Conservation (phyloP, 2,329 filamentous ascomycete species). For the Verticillium longisporum region DNA sequence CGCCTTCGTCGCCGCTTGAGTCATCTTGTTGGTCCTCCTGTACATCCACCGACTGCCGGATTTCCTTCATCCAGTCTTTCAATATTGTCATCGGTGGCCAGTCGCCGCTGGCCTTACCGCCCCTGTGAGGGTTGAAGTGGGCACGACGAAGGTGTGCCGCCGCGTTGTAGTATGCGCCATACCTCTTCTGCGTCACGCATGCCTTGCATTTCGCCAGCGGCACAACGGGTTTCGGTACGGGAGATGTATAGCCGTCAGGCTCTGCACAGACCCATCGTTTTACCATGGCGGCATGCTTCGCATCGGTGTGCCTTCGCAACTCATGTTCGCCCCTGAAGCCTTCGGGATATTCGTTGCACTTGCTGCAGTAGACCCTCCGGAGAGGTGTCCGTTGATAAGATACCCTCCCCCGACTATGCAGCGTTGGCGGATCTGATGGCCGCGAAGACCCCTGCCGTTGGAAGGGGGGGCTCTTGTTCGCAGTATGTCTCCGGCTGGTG, state of each 20-base stretch:
- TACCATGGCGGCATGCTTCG: slow-evolving; percentile 48
- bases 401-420: slow-evolving; percentile 27
- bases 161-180: slow-evolving; percentile 53
- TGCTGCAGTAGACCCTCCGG: slow-evolving; percentile 66
- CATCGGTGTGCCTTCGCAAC: slow-evolving; percentile 59
- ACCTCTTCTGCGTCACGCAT: slow-evolving; percentile 48
- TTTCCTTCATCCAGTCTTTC: slow-evolving; percentile 56
- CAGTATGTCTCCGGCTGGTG: slow-evolving; percentile 34
- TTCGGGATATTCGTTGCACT: slow-evolving; percentile 75
- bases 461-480: slow-evolving; percentile 38
- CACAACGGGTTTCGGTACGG: slow-evolving; percentile 40
- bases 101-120: slow-evolving; percentile 50
- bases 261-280: slow-evolving; percentile 52
- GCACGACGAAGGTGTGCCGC: slow-evolving; percentile 51
- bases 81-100: slow-evolving; percentile 52
- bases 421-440: slow-evolving; percentile 34
- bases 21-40: slow-evolving; percentile 38
- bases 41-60: slow-evolving; percentile 40
- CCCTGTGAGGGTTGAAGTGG: slow-evolving; percentile 49
- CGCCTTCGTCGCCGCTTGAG: slow-evolving; percentile 46
- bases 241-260: slow-evolving; percentile 28
- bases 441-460: slow-evolving; percentile 27
- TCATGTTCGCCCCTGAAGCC: slow-evolving; percentile 92
- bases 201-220: slow-evolving; percentile 50
- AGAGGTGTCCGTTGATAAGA: slow-evolving; percentile 51